Evolutionary conservation across 257 asterid species (phyloP), one percentile per base, ranked within the genome.

Genomic region (Catharanthus roseus): DNA sequence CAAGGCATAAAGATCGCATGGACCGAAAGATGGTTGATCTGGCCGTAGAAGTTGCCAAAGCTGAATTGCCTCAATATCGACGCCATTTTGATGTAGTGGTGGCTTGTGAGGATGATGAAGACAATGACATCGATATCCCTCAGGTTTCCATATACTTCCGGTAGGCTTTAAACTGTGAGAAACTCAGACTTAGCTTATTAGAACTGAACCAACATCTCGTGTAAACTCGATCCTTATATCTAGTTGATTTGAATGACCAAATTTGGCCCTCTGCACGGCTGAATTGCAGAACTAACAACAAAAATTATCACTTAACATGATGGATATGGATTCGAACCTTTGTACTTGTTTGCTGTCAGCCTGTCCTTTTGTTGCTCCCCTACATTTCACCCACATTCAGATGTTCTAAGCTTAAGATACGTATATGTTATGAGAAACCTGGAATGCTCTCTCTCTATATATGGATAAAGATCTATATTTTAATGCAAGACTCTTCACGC

Each of bases 91-190:
- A 92, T 72, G 82, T 92, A 1, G 92, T 88, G 8, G 95, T 87
- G 47, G 96, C 96, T 0, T 92, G 98, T 6, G 96, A 92, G 84
- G 96, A 92, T n/a, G 96, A 92, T 11, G 88, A 92, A 0, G 98
- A 84, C 55, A 86, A 89, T 62, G 98, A 92, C 65, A 81, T 90
- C 6, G 98, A 92, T 67, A 86, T 92, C 76, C 98, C 98, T 36
- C 96, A 79, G 72, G 56, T 92, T 19, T 90, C 98, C 1, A 80
- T 92, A 45, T 88, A 92, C 84, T 89, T 83, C 80, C 77, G 86
- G 62, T 89, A 82, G 76, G 9, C 50, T 58, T 65, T 4, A 24
- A 4, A 24, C 21, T 18, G 23, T 11, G 38, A 39, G 55, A 38
- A 12, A n/a, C 24, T 71, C 10, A n/a, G 33, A 54, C 39, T 31